Evolutionary conservation across 164 flowering plant genomes (phyloP), one percentile per base, ranked within the genome.

Genomic region (Houttuynia cordata): DNA sequence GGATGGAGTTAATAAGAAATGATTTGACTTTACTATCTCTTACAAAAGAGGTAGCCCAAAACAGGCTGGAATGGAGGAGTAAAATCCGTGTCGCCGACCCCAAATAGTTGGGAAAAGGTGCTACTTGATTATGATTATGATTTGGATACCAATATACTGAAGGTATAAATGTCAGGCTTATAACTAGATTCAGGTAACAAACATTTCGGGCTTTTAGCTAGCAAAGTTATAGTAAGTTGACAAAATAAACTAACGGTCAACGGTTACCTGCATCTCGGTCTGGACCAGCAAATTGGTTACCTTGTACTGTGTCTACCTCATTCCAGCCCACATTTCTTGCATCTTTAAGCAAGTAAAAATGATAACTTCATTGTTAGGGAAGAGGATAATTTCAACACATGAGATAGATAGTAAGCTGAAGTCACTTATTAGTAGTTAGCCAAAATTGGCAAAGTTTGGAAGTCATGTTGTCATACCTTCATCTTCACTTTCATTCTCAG

Each of bases 401-500:
- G n/a, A n/a, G 39, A 68, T 51, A 51, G 71, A 60, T 40, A 61
- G 40, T 54, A 62, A 57, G 66, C 60, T 24, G 17, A 23, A 23
- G 24, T 23, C 57, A 18, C 49, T n/a, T 54, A 53, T 17, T 34
- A 42, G 64, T 51, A 57, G 25, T 22, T 0, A 24, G 54, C 37
- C 53, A 42, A 47, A 24, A 24, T 45, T 37, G n/a, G 21, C 51
- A 52, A 51, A 24, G 40, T 21, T 1, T 23, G 24, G n/a, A 62
- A 42, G 9, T 20, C 5, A 53, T 7, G 4, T 34, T 53, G 10
- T 51, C 73, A 37, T 83, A 90, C 97, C 87, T 70, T 87, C 97
- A 74, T 93, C 98, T 57, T 90, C 97, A 58, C 92, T 90, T 72
- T 91, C 98, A 7, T 87, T 76, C 62, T 90, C 95, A 10, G 91